Conservation (phyloP, 768 basidiomycete genomes). For the Chalciporus pseudorubinellus region DNA sequence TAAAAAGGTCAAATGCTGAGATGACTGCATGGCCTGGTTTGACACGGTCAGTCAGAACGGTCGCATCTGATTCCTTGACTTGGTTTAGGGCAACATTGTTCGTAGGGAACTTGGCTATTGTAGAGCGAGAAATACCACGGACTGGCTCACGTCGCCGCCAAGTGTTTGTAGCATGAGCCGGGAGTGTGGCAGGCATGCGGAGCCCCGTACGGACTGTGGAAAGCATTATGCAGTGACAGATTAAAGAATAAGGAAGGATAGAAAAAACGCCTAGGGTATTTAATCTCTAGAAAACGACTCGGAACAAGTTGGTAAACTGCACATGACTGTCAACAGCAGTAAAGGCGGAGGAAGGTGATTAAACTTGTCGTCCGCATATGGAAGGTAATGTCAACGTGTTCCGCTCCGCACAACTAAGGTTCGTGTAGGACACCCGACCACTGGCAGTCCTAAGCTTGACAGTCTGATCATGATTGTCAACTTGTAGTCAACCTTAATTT, state of each 20-base stretch:
- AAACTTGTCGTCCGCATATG: neutral
- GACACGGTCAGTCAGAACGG: slow-evolving; percentile 14
- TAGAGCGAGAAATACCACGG: slow-evolving; percentile 19
- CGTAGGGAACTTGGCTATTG: neutral
- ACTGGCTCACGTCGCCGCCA: neutral
- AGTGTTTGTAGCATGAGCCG: neutral
- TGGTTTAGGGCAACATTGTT: slow-evolving; percentile 1
- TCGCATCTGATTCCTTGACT: slow-evolving; percentile 1
- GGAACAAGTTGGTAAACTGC: neutral
- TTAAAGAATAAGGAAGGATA: neutral
- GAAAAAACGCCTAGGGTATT: neutral
- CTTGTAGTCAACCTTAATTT: too few relatives aligned
- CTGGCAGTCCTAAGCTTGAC: too few relatives aligned
- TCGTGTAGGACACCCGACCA: too few relatives aligned
- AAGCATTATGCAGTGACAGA: slow-evolving; percentile 6
- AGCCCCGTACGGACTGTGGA: slow-evolving; percentile 5
- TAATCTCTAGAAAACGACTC: neutral
- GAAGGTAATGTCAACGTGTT: slow-evolving; percentile 5
- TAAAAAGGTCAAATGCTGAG: slow-evolving; percentile 90
- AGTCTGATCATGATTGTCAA: too few relatives aligned
- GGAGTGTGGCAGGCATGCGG: neutral
- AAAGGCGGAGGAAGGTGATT: neutral
- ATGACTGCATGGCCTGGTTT: slow-evolving; percentile 84
- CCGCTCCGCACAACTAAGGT: too few relatives aligned
- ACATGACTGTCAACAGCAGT: neutral